phyloP scores from a whole-genome alignment of 164 flowering plant genomes.

The Malania oleifera region DNA sequence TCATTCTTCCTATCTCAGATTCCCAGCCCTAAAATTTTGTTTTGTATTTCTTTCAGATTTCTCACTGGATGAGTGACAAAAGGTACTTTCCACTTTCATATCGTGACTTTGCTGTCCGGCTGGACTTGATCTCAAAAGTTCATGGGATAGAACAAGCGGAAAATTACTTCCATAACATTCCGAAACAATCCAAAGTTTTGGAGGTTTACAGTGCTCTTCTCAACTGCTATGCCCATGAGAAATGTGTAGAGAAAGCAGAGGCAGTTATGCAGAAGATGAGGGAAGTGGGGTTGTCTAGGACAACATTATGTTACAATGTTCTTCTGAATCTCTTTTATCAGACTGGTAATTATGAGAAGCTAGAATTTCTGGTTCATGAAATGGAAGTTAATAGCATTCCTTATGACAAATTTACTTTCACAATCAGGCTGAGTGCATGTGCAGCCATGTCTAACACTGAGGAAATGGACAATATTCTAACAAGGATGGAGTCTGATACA shows the following conservation, averaged over 20 bases:
- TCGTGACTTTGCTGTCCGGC: conserved; percentile 24
- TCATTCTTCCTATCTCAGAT: background rate
- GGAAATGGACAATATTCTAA: conserved; percentile 11
- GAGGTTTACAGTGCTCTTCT: conserved; percentile 37
- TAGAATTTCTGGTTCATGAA: conserved; percentile 36
- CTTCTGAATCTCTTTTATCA: conserved; percentile 33
- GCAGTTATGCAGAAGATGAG: conserved; percentile 31
- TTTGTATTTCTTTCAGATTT: conserved; percentile 30
- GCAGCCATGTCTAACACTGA: conserved; percentile 15
- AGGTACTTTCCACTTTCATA: conserved; percentile 11
- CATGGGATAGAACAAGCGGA: conserved; percentile 38
- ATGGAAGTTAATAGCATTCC: conserved; percentile 41
- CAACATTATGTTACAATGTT: conserved; percentile 27
- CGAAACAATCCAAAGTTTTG: conserved; percentile 12
- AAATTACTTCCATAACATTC: conserved; percentile 27
- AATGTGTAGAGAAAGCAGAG: conserved; percentile 36
- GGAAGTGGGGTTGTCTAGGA: conserved; percentile 21
- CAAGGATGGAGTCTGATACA: conserved; percentile 10
- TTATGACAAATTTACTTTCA: conserved; percentile 17
- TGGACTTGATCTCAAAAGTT: conserved; percentile 36
- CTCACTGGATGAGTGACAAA: conserved; percentile 45
- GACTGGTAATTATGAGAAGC: conserved; percentile 33
- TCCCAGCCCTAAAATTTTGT: background rate
- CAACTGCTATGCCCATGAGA: conserved; percentile 27
- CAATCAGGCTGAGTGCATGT: conserved; percentile 1